A percentile compares a stretch with the other conserved stretches of the same genome.
Conservation (phyloP, 2,329 filamentous ascomycete species). For the Arthrobotrys entomopaga region DNA sequence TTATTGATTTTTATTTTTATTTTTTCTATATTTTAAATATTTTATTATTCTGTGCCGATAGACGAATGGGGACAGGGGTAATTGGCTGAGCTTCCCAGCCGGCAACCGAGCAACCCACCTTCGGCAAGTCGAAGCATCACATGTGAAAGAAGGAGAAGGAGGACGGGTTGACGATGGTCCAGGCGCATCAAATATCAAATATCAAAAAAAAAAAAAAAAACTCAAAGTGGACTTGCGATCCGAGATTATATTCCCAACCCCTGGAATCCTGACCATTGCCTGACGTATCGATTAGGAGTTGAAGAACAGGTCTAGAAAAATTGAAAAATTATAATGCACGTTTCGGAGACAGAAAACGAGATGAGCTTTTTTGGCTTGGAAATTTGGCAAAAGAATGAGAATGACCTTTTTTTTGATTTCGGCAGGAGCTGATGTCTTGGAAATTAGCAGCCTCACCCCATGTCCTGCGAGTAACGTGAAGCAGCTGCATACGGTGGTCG, state of each 20-base stretch:
- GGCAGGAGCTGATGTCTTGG: conserved; percentile 46
- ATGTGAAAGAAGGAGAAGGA: conserved; percentile 44
- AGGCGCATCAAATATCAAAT: conserved; percentile 19
- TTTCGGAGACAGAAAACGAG: conserved; percentile 32
- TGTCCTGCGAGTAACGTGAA: conserved; percentile 14
- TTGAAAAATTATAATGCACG: conserved; percentile 8
- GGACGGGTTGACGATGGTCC: conserved; percentile 11
- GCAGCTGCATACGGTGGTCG: conserved; percentile 4
- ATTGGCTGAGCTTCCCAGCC: conserved; percentile 29
- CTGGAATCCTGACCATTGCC: conserved; percentile 12
- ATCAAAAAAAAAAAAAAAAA: too few species aligned
- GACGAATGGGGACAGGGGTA: conserved; percentile 13
- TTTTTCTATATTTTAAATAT: too few species aligned
- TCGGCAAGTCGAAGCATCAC: conserved; percentile 55
- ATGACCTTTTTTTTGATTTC: conserved; percentile 33
- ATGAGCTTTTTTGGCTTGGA: conserved; percentile 29
- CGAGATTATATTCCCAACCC: conserved; percentile 33
- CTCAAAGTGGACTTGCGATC: conserved; percentile 38
- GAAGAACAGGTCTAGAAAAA: conserved; percentile 19
- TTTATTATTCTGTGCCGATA: too few species aligned
- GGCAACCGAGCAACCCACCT: conserved; percentile 35
- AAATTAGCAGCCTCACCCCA: conserved; percentile 38
- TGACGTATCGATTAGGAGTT: conserved; percentile 48
- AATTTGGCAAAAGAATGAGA: conserved; percentile 15
- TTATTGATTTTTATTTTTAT: conserved; percentile 23